A percentile compares a stretch with the other conserved stretches of the same genome.
These are phyloP conservation scores for Stellera chamaejasme DNA, from an alignment of 345 rosid species.

Conservation along the genomic window DNA sequence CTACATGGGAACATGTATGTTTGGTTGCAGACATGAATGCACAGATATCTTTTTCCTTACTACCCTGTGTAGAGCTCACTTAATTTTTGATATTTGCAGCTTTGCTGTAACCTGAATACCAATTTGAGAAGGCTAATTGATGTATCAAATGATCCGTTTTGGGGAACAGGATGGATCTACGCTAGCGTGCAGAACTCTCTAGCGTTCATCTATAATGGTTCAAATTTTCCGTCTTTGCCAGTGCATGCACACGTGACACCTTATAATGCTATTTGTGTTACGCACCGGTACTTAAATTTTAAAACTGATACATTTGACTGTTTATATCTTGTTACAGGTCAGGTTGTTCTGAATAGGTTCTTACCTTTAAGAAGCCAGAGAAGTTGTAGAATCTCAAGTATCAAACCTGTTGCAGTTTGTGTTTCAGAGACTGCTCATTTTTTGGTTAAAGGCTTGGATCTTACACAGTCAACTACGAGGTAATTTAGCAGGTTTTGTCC, in stretches of 20 bases:
- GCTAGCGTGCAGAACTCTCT: conserved; percentile 43
- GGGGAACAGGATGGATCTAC: conserved; percentile 62
- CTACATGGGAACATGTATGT: conserved; percentile 55
- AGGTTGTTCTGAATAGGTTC: conserved; percentile 40
- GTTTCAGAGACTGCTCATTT: conserved; percentile 35
- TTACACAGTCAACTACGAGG: conserved; percentile 40
- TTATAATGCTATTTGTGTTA: neutral
- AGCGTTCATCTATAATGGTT: conserved; percentile 54
- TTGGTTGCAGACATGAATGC: conserved; percentile 7
- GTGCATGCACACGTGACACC: conserved; percentile 1
- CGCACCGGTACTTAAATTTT: conserved; percentile 2
- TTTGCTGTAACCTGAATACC: conserved; percentile 45
- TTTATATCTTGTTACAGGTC: conserved; percentile 40
- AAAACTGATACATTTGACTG: conserved; percentile 10
- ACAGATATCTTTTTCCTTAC: neutral
- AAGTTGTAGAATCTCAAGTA: conserved; percentile 42
- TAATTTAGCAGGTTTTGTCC: conserved; percentile 11
- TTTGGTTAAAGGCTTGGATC: conserved; percentile 50
- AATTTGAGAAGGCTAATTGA: conserved; percentile 48
- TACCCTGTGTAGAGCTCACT: neutral
- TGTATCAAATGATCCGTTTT: conserved; percentile 41
- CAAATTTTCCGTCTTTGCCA: conserved; percentile 8
- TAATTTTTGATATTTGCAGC: conserved; percentile 23
- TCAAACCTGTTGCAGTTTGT: conserved; percentile 56
- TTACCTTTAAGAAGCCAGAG: conserved; percentile 33